phyloP scores from a whole-genome alignment of 805 yeast species.

The Ogataea paraovalis region DNA sequence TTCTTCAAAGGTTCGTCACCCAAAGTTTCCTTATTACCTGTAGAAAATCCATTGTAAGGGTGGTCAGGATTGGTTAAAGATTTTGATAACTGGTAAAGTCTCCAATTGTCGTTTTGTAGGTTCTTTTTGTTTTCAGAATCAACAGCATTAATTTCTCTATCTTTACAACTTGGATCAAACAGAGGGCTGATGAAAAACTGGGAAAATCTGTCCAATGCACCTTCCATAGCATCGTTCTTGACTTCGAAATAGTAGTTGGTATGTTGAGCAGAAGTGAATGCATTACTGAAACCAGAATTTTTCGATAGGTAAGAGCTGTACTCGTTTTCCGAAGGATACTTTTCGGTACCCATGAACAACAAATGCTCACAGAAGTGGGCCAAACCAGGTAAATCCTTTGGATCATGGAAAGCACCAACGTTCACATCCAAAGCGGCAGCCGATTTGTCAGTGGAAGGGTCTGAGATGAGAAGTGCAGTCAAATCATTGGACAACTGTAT shows the following conservation, averaged over 20 bases:
- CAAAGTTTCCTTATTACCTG: constrained; percentile 80
- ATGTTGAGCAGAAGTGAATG: constrained; percentile 83
- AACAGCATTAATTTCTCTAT: constrained; percentile 90
- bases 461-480: constrained; percentile 61
- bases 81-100: constrained; percentile 81
- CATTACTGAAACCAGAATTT: constrained; percentile 88
- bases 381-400: constrained; percentile 58
- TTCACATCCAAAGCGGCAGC: constrained; percentile 79
- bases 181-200: constrained; percentile 89
- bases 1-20: constrained; percentile 55
- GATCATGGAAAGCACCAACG: constrained; percentile 73
- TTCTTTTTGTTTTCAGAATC: constrained; percentile 96
- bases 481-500: constrained; percentile 56
- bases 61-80: constrained; percentile 67
- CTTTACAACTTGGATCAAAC: constrained; percentile 69
- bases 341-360: constrained; percentile 74
- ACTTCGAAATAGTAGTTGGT: constrained; percentile 92
- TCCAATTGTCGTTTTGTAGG: constrained; percentile 85
- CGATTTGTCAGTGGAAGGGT: constrained; percentile 65
- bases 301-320: constrained; percentile 70
- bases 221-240: constrained; percentile 67
- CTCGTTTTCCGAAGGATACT: constrained; percentile 73
- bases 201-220: constrained; percentile 88
- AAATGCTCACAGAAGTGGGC: constrained; percentile 79
- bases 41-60: constrained; percentile 83